These are phyloP conservation scores for Dryas integrifolia DNA, from an alignment of 331 rosid species.

Conservation along the genomic window DNA sequence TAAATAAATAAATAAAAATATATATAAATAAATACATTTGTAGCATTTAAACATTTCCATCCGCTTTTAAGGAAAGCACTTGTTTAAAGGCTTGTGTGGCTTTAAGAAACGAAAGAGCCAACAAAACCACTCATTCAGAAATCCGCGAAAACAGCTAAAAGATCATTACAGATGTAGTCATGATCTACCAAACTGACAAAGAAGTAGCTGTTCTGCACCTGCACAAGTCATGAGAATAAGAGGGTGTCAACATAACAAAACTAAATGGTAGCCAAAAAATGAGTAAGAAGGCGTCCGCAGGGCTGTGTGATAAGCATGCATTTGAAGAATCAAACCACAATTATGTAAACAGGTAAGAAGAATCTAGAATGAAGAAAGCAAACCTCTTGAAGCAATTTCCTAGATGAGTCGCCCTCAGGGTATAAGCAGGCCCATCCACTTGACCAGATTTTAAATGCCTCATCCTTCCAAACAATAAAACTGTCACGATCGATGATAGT, in stretches of 20 bases:
- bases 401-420: constrained; percentile 68
- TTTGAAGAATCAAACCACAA: background rate
- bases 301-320: background rate
- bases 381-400: constrained; percentile 86
- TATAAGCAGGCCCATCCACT: constrained; percentile 82
- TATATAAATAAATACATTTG: too few species aligned
- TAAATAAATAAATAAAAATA: too few species aligned
- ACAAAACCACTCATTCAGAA: constrained; percentile 37
- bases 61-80: background rate
- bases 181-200: constrained; percentile 98
- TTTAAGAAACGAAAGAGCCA: background rate
- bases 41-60: background rate
- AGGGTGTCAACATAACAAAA: background rate
- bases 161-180: constrained; percentile 63
- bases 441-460: constrained; percentile 91
- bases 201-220: constrained; percentile 71
- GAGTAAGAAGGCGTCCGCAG: background rate
- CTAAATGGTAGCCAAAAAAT: background rate
- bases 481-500: constrained; percentile 86
- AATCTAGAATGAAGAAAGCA: constrained; percentile 12
- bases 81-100: background rate
- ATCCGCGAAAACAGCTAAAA: constrained; percentile 60
- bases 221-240: constrained; percentile 25
- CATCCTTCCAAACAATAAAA: constrained; percentile 89
- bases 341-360: background rate